Percentiles rank a stretch among this genome's conserved stretches.
Conservation (phyloP, 176 grass and related monocot genomes). For the Thinopyrum elongatum region DNA sequence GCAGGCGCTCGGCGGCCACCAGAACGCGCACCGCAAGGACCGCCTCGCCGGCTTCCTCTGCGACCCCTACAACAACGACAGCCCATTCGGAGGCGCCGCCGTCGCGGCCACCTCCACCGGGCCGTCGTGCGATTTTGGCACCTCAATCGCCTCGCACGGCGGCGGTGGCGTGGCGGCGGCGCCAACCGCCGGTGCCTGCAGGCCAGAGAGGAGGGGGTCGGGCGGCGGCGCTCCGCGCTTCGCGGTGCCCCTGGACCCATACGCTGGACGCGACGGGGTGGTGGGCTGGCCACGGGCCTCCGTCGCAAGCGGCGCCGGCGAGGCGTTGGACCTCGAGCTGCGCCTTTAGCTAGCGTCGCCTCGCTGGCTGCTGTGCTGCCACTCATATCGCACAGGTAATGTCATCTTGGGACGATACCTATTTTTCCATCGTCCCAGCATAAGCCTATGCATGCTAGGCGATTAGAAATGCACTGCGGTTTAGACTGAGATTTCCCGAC, state of each 20-base stretch:
- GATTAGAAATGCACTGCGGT: too few species aligned
- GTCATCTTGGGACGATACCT: neutral
- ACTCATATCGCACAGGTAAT: neutral
- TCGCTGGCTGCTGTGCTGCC: neutral
- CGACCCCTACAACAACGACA: neutral
- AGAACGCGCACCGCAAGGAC: conserved; percentile 84
- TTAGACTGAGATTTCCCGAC: too few species aligned
- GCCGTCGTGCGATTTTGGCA: neutral
- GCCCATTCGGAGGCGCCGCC: neutral
- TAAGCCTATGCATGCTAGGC: neutral
- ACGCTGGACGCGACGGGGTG: neutral
- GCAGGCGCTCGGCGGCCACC: conserved; percentile 67
- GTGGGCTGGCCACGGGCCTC: neutral
- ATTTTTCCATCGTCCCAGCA: neutral
- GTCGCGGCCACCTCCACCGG: neutral
- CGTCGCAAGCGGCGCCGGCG: neutral
- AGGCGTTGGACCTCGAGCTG: neutral
- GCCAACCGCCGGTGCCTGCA: neutral
- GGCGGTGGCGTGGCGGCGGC: neutral
- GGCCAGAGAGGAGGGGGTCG: neutral
- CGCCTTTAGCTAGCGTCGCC: neutral
- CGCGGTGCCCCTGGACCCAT: neutral
- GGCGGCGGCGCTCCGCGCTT: neutral
- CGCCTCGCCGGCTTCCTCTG: conserved; percentile 18
- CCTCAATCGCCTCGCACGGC: neutral